phyloP scores from a whole-genome alignment of 23 red algal species.

The Chondrus crispus region DNA sequence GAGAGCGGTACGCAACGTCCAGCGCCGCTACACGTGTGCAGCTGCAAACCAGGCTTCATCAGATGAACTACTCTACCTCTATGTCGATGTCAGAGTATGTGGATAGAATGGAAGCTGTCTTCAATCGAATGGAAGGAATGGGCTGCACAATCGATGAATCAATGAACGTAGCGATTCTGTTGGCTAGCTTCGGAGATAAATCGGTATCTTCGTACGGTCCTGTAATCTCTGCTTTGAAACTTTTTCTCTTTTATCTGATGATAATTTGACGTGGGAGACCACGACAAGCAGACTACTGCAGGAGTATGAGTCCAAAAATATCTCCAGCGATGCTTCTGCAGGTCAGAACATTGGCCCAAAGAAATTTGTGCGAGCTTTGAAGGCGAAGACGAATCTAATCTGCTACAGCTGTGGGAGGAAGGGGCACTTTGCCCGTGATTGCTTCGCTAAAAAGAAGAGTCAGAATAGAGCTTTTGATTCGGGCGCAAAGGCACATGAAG shows the following conservation, averaged over 20 bases:
- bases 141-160: not conserved
- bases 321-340: too few species aligned
- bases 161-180: conserved; percentile 1
- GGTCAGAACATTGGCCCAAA: not conserved
- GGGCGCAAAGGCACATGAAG: too few species aligned
- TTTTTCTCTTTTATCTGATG: not conserved
- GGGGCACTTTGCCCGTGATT: not conserved
- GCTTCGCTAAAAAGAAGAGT: not conserved
- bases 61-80: not conserved
- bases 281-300: not conserved
- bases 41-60: not conserved
- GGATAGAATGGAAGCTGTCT: not conserved
- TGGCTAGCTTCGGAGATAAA: not conserved
- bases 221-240: not conserved
- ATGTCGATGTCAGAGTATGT: not conserved
- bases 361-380: not conserved
- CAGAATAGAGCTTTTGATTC: too few species aligned
- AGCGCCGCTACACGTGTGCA: not conserved
- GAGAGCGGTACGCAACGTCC: not conserved
- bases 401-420: not conserved
- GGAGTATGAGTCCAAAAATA: not conserved
- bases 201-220: not conserved
- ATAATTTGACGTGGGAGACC: not conserved
- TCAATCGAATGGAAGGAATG: not conserved
- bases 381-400: not conserved